phyloP scores from a whole-genome alignment of 225 moss, liverwort and hornwort genomes.

The Pseudisothecium myosuroides region DNA sequence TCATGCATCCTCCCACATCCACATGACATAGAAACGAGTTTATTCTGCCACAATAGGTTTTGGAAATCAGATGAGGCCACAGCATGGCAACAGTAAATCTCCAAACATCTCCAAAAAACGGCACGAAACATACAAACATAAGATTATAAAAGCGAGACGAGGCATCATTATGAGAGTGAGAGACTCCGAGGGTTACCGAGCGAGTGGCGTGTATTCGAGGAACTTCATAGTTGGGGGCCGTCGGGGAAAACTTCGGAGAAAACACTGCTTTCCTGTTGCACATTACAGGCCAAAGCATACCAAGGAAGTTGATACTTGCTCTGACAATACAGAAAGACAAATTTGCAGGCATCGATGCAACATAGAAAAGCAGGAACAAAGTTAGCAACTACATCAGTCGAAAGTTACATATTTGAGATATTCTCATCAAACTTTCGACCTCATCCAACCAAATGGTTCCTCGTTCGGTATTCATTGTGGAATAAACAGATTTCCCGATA shows the following conservation, averaged over 20 bases:
- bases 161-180: not conserved
- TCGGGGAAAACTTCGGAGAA: not conserved
- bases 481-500: not conserved
- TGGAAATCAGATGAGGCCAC: not conserved
- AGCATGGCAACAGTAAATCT: not conserved
- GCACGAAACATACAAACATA: not conserved
- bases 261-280: slow-evolving; percentile 13
- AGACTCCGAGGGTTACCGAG: slow-evolving; percentile 30
- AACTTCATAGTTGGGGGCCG: slow-evolving; percentile 60
- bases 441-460: not conserved
- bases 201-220: slow-evolving; percentile 97
- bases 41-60: slow-evolving; percentile 41
- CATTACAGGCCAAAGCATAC: not conserved
- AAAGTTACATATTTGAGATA: not conserved
- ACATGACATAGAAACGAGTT: slow-evolving; percentile 76
- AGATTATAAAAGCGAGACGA: not conserved
- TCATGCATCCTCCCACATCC: slow-evolving; percentile 80
- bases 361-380: not conserved
- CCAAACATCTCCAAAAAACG: not conserved
- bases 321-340: not conserved
- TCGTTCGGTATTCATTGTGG: not conserved
- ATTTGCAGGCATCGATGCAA: not conserved
- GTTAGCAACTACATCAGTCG: not conserved
- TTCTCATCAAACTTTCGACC: not conserved
- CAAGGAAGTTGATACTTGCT: not conserved